A percentile compares a stretch with the other conserved stretches of the same genome.
Conservation (phyloP, 148 eudicot species). For the Cornus florida region DNA sequence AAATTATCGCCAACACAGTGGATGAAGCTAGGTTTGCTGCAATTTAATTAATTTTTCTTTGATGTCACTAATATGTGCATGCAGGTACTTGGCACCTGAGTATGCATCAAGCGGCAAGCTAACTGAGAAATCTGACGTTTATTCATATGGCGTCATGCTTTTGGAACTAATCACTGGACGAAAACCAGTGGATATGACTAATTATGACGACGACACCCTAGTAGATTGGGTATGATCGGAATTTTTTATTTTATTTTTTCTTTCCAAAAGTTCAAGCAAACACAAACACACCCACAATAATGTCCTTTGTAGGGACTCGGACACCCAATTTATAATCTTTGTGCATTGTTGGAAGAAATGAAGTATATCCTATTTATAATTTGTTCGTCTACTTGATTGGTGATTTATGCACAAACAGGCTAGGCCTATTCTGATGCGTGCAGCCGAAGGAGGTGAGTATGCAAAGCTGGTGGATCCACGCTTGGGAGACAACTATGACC, state of each 20-base stretch:
- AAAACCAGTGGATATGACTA: conserved; percentile 43
- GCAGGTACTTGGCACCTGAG: conserved; percentile 65
- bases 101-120: conserved; percentile 64
- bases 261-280: too few relatives aligned
- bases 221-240: conserved; percentile 49
- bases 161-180: conserved; percentile 56
- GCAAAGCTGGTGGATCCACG: conserved; percentile 48
- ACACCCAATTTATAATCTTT: too few relatives aligned
- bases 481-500: conserved; percentile 32
- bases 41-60: too few relatives aligned
- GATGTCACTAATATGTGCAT: neutral
- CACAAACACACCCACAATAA: too few relatives aligned
- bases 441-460: conserved; percentile 37
- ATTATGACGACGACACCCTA: conserved; percentile 40
- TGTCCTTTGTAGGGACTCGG: too few relatives aligned
- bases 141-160: conserved; percentile 57
- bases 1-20: too few relatives aligned
- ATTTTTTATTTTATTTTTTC: too few relatives aligned
- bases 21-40: too few relatives aligned
- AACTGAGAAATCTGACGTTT: conserved; percentile 54
- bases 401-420: conserved; percentile 26
- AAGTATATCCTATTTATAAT: neutral
- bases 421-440: conserved; percentile 32
- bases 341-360: neutral
- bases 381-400: neutral